These are phyloP conservation scores for Dryas alaskensis DNA, from an alignment of 306 rosid species.

Conservation along the genomic window DNA sequence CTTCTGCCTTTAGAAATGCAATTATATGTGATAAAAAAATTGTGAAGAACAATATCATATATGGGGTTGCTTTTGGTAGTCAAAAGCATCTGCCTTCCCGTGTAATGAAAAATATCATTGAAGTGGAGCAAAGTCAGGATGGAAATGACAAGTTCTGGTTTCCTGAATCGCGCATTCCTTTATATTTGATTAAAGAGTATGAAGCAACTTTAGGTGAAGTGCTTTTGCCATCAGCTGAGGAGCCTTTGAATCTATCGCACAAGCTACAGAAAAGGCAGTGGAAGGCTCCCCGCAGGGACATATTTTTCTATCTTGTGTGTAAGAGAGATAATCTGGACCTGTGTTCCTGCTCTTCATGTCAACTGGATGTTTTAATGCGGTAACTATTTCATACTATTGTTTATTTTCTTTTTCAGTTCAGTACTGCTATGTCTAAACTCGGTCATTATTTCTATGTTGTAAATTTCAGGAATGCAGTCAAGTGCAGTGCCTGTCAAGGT, in stretches of 20 bases:
- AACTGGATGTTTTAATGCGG: conserved; percentile 52
- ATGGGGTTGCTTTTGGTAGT: conserved; percentile 76
- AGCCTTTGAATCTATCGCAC: conserved; percentile 33
- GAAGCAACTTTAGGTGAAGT: conserved; percentile 50
- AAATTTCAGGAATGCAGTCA: conserved; percentile 65
- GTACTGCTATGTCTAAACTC: conserved; percentile 11
- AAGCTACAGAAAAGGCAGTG: conserved; percentile 45
- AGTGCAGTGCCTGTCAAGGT: conserved; percentile 89
- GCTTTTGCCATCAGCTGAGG: conserved; percentile 34
- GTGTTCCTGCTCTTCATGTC: conserved; percentile 69
- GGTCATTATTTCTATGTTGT: conserved; percentile 24
- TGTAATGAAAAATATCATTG: conserved; percentile 76
- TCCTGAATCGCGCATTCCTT: conserved; percentile 73
- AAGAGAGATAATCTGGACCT: conserved; percentile 75
- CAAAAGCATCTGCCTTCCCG: conserved; percentile 97
- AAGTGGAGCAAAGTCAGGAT: conserved; percentile 52
- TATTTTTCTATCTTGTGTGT: conserved; percentile 74
- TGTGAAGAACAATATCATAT: conserved; percentile 49
- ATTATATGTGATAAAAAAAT: conserved; percentile 58
- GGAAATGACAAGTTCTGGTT: conserved; percentile 81
- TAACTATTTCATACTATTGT: conserved; percentile 29
- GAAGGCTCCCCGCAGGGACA: conserved; percentile 52
- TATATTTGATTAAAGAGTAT: conserved; percentile 79
- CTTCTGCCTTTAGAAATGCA: conserved; percentile 93
- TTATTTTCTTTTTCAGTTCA: conserved; percentile 4